Base-by-base conservation (phyloP, 148 eudicot genomes). In the Selenicereus undatus region DNA sequence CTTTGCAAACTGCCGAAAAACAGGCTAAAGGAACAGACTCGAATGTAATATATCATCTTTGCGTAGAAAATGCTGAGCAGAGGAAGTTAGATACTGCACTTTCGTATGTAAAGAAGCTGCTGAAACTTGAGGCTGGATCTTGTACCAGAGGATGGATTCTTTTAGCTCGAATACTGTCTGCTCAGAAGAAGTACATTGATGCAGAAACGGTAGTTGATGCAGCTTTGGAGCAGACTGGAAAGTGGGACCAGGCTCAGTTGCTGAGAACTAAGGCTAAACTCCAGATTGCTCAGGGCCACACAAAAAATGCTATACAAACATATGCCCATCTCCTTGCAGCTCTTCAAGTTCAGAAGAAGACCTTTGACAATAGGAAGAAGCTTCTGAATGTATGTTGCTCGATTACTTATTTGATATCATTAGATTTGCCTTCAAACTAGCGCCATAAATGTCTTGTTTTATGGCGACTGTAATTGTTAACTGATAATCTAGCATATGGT, bases 61-160 rank as follows among this genome's bases (percentile, higher is more conserved):
- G 89, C 79, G 71, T 95, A 74, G 97, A 92, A 86, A 84, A 91
- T 89, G 98, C 96, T 43, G 94, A 91, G 91, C 94, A 93, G 79
- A 91, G 98, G 84, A 95, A 90, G 81, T 85, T 95, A 88, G 96
- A 93, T 86, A 82, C 73, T 75, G 95, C 98, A 73, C 90, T 95
- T 45, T 84, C 89, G 73, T 88, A 91, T 84, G 93, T 93, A 69
- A 90, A 90, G 83, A 73, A 84, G 77, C 83, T 91, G 71, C 30
- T 95, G 87, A 84, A 83, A 87, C 76, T 90, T 77, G 98, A 91
- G 77, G 90, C 86, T 75, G 93, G 92, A 56, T 90, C 94, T n/a
- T 82, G 84, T 77, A 82, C 88, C 66, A 84, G 81, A 70, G 98
- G 96, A 78, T 95, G 98, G 98, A 79, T 88, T 78, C 91, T 93